These are phyloP conservation scores for Coelastrella sp. DNA, from an alignment of 139 green algal genomes.

Conservation along the genomic window DNA sequence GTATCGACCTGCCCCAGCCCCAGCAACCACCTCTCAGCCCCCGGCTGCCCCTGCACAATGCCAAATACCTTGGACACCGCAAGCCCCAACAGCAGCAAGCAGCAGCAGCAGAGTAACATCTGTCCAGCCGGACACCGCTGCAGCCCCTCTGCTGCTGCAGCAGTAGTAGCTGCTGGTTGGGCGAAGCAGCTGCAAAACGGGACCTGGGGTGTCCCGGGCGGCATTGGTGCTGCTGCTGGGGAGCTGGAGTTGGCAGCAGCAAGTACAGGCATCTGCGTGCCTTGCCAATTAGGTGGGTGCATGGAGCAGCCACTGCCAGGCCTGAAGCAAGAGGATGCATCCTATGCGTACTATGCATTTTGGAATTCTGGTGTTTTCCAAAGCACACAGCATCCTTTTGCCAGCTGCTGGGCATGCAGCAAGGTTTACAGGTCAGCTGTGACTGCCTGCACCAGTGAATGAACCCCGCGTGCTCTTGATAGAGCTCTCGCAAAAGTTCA, in stretches of 20 bases:
- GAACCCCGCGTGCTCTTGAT: too few relatives aligned
- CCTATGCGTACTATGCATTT: too few relatives aligned
- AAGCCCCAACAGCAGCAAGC: background rate
- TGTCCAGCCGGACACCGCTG: conserved; percentile 19
- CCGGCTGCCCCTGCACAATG: background rate
- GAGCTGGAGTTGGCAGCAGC: background rate
- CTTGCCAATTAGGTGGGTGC: conserved; percentile 19
- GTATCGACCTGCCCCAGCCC: too few relatives aligned
- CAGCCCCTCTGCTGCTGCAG: conserved; percentile 16
- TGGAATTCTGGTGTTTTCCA: too few relatives aligned
- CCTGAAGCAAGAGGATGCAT: too few relatives aligned
- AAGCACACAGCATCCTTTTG: too few relatives aligned
- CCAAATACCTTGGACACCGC: background rate
- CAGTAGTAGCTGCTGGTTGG: conserved; percentile 1
- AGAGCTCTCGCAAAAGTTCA: too few relatives aligned
- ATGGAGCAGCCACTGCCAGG: too few relatives aligned
- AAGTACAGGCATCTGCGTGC: background rate
- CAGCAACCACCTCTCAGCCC: too few relatives aligned
- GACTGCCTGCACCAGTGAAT: too few relatives aligned
- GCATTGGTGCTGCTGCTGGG: background rate
- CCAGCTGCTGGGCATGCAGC: too few relatives aligned
- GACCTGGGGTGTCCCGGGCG: background rate
- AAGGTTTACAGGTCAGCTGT: too few relatives aligned
- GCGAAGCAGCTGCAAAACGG: background rate
- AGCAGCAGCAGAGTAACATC: background rate